Conservation (phyloP, 441 rosid genomes). For the Populus hybrid region DNA sequence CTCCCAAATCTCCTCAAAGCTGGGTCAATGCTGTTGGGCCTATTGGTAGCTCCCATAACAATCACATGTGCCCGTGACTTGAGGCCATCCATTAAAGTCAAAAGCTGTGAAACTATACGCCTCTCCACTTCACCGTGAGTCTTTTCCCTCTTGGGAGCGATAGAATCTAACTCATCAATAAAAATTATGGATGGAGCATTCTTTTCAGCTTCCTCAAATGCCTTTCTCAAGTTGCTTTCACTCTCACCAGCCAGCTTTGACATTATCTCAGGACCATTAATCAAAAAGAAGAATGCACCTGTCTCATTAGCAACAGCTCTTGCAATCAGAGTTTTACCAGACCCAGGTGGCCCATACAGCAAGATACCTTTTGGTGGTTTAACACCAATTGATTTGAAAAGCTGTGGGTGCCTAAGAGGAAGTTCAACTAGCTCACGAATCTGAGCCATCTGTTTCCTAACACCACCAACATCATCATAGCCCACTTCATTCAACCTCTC, state of each 20-base stretch:
- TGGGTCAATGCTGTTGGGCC: slow-evolving; percentile 50
- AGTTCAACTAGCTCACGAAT: slow-evolving; percentile 71
- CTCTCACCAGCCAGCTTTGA: no score
- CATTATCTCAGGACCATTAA: no score
- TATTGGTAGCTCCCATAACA: slow-evolving; percentile 49
- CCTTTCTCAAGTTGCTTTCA: no score
- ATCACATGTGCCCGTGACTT: slow-evolving; percentile 49
- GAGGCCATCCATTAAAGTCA: slow-evolving; percentile 54
- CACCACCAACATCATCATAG: slow-evolving; percentile 82
- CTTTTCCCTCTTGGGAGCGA: slow-evolving; percentile 66
- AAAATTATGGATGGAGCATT: no score
- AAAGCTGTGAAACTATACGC: slow-evolving; percentile 57
- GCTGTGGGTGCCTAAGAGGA: slow-evolving; percentile 37
- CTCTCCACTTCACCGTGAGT: slow-evolving; percentile 65
- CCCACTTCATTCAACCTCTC: slow-evolving; percentile 65
- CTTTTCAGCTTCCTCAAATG: no score
- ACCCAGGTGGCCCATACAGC: no score
- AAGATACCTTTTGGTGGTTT: no score
- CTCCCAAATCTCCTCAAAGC: slow-evolving; percentile 48
- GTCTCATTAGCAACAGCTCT: no score
- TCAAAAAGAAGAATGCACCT: no score
- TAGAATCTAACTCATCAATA: slow-evolving; percentile 34
- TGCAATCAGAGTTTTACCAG: no score
- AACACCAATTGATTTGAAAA: no score
- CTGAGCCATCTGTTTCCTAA: slow-evolving; percentile 75